A percentile compares a stretch with the other conserved stretches of the same genome.
phyloP scores from a whole-genome alignment of 192 early-diverging fungal genomes.

The Gamsiella multidivaricata region DNA sequence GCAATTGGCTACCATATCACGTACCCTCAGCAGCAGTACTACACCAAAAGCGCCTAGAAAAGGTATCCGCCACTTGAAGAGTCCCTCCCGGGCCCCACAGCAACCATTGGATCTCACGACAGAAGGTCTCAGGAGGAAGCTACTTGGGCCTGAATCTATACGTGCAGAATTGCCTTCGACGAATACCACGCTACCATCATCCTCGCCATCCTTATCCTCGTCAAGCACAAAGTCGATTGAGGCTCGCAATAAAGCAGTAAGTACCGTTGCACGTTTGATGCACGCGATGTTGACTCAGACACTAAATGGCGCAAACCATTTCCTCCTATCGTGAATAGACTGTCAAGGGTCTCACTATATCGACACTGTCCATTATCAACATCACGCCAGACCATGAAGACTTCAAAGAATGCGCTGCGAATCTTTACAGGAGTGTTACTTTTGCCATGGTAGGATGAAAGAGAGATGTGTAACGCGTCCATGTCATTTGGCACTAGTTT shows the following conservation, averaged over 20 bases:
- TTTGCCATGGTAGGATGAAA: constrained; percentile 32
- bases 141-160: constrained; percentile 29
- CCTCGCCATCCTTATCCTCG: background rate
- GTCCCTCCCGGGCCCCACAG: constrained; percentile 30
- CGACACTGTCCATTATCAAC: constrained; percentile 27
- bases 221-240: constrained; percentile 33
- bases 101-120: constrained; percentile 39
- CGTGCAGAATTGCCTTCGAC: constrained; percentile 6
- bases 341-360: constrained; percentile 17
- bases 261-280: too few species aligned
- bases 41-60: constrained; percentile 5
- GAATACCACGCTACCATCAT: background rate
- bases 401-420: constrained; percentile 28
- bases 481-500: too few species aligned
- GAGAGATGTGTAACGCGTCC: too few species aligned
- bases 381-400: constrained; percentile 28
- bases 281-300: too few species aligned
- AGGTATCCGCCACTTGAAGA: constrained; percentile 25
- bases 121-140: constrained; percentile 26
- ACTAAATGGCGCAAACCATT: too few species aligned
- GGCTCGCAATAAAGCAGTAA: constrained; percentile 34
- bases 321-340: constrained; percentile 7
- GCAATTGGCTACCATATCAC: background rate
- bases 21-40: too few species aligned
- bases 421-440: constrained; percentile 32